These are phyloP conservation scores for Nyssa sinensis DNA, from an alignment of 148 eudicot genomes.

Conservation along the genomic window DNA sequence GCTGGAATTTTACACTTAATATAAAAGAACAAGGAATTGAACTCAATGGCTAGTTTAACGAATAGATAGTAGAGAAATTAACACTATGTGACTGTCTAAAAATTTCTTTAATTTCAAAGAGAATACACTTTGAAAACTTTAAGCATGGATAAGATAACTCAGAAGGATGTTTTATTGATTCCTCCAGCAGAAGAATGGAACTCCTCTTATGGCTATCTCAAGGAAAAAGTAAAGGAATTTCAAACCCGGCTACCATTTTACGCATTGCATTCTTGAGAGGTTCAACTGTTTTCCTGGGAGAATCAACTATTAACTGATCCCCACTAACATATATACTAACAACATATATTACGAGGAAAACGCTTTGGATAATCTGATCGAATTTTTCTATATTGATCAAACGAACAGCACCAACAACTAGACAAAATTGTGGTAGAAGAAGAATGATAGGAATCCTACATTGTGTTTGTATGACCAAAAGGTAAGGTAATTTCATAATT, in stretches of 20 bases:
- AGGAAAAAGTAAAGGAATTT: background rate
- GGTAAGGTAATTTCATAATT: background rate
- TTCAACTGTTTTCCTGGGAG: background rate
- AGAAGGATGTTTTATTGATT: background rate
- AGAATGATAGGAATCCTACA: background rate
- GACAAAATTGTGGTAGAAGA: background rate
- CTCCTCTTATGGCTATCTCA: background rate
- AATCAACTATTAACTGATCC: background rate
- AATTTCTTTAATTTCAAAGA: too few relatives aligned
- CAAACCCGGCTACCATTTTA: background rate
- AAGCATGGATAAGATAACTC: too few relatives aligned
- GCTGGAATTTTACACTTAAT: background rate
- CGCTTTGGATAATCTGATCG: background rate
- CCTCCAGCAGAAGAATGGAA: background rate
- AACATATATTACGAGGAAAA: background rate
- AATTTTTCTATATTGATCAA: background rate
- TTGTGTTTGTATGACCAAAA: background rate
- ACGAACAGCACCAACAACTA: background rate
- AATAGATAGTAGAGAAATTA: background rate
- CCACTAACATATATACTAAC: background rate
- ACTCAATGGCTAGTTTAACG: background rate
- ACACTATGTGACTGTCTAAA: too few relatives aligned
- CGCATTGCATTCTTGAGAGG: background rate
- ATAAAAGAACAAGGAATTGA: background rate
- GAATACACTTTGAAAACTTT: background rate